Evolutionary conservation across 345 rosid species (phyloP), one percentile per base, ranked within the genome.

Genomic region (Aurinia saxatilis): DNA sequence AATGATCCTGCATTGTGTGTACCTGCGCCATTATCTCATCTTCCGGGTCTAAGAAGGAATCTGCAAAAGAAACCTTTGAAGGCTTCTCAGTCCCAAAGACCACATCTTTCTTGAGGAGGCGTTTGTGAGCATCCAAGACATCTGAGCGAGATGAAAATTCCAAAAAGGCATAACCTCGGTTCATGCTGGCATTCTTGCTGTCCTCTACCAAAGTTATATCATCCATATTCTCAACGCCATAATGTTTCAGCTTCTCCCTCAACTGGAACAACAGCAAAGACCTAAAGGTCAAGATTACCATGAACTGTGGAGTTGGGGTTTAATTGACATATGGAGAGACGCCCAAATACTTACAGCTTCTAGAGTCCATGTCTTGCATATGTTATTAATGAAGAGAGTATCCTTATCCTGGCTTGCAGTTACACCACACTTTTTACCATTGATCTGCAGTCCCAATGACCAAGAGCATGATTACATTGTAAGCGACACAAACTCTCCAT

Each of bases 1-100:
- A 45, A 68, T 67, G 46, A 41, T 49, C 49, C 57, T 62, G 52
- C 71, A 50, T 66, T 49, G 53, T 58, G 57, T 49, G 77, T 84
- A 93, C 99, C 95, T 93, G 97, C 57, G 96, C 83, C 99, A 93
- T 93, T 47, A 93, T 81, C 73, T 90, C 97, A 76, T 87, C 99
- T 29, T 95, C 90, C 6, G 90, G 86, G 71, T 87, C 97, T 66
- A 87, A 82, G 80, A 86, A 87, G 61, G 99, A 90, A 79, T 93
- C 97, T 38, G 99, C 87, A 84, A 93, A 90, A 54, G 96, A 84
- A 68, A 93, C 87, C 87, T 90, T 93, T 17, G 96, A 96, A 73
- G 95, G 90, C 74, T 90, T 84, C 77, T 93, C 99, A 77, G 86
- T 86, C 71, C 99, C 99, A 72, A 93, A 90, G 34, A 84, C 60